Conservation (phyloP, 164 flowering plant genomes). For the Nelumbo lutea region DNA sequence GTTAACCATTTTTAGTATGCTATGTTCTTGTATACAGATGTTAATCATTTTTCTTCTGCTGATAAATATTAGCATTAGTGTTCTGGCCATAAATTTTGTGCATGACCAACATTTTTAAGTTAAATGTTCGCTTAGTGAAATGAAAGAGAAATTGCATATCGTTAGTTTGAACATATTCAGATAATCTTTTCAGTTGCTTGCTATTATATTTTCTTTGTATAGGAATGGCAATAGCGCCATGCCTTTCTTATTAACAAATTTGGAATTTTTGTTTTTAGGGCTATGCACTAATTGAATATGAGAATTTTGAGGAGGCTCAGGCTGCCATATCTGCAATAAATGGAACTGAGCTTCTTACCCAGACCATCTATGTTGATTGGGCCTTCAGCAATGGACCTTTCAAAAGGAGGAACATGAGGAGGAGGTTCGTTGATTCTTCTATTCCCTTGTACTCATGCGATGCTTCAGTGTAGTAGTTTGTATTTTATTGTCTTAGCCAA, state of each 20-base stretch:
- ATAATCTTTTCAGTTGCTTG: too few relatives aligned
- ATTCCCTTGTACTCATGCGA: neutral
- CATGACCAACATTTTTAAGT: too few relatives aligned
- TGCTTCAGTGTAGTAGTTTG: neutral
- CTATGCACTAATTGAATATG: conserved; percentile 48
- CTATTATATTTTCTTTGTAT: too few relatives aligned
- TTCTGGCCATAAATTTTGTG: too few relatives aligned
- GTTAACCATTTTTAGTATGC: too few relatives aligned
- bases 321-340: conserved; percentile 43
- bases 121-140: too few relatives aligned
- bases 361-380: conserved; percentile 44
- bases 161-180: too few relatives aligned
- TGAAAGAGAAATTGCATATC: too few relatives aligned
- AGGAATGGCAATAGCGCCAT: neutral
- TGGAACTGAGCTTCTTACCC: conserved; percentile 37
- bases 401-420: conserved; percentile 34
- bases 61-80: too few relatives aligned
- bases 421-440: conserved; percentile 28
- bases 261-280: conserved; percentile 25
- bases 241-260: conserved; percentile 1
- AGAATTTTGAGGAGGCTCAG: conserved; percentile 41
- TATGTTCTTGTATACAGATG: too few relatives aligned
- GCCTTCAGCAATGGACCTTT: conserved; percentile 60
- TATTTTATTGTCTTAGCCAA: neutral
- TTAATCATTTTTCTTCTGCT: too few relatives aligned